Evolutionary conservation across 768 basidiomycete genomes (phyloP).

Genomic region (Clitopilus passeckerianus): DNA sequence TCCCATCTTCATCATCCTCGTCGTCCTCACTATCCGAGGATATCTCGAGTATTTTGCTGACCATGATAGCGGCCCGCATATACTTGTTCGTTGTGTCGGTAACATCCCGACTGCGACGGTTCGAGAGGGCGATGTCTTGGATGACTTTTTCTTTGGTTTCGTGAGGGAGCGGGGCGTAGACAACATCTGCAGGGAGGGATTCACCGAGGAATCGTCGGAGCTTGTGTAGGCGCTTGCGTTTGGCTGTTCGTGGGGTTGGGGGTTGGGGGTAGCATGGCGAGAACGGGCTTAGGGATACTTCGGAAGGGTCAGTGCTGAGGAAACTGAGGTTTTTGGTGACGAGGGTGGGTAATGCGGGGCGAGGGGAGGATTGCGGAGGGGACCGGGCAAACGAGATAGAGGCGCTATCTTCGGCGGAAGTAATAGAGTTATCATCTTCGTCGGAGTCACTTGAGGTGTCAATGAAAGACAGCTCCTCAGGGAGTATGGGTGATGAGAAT

Average conservation of each 20-base stretch:
- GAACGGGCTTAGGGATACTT: conserved; percentile 3
- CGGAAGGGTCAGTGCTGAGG: not conserved
- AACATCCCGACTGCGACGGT: not conserved
- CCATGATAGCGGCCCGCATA: conserved; percentile 5
- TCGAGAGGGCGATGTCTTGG: not conserved
- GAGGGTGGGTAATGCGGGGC: not conserved
- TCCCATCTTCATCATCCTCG: conserved; percentile 5
- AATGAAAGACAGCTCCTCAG: not conserved
- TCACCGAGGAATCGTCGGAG: conserved; percentile 28
- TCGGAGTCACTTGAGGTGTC: not conserved
- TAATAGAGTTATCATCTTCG: not conserved
- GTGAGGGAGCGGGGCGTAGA: not conserved
- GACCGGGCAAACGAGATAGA: not conserved
- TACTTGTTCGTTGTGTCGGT: conserved; percentile 1
- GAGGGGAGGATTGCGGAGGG: not conserved
- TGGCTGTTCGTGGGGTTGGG: conserved; percentile 22
- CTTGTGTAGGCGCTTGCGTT: conserved; percentile 22
- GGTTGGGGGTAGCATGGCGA: conserved; percentile 10
- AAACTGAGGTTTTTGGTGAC: not conserved
- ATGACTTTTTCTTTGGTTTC: not conserved
- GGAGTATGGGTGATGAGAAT: not conserved
- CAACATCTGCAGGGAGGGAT: conserved; percentile 14
- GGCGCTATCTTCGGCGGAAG: not conserved
- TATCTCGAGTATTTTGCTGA: conserved; percentile 9
- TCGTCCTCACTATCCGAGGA: conserved; percentile 9